Evolutionary conservation across 148 eudicot genomes (phyloP).

Genomic region (Nepenthes mirabilis): DNA sequence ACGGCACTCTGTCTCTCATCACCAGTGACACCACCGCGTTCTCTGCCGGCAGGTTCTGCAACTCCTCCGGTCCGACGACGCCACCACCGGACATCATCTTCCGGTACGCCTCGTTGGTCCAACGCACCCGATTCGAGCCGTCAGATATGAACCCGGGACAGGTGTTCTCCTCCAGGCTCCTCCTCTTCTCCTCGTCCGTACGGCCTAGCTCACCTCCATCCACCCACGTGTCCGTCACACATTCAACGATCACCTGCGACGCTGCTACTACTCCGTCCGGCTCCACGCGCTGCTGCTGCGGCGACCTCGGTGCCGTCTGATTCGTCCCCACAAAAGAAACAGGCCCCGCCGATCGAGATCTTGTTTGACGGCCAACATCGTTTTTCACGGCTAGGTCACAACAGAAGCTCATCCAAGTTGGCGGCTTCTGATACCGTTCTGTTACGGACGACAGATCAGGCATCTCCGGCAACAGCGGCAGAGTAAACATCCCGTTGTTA

Average conservation of each 20-base stretch:
- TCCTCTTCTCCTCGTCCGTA: slow-evolving; percentile 38
- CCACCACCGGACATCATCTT: slow-evolving; percentile 24
- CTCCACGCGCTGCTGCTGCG: neutral
- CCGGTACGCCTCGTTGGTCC: slow-evolving; percentile 52
- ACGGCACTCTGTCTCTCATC: slow-evolving; percentile 26
- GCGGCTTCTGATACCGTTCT: neutral
- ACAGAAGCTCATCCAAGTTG: slow-evolving; percentile 24
- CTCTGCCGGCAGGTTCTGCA: neutral
- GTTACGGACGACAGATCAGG: slow-evolving; percentile 27
- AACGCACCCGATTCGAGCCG: slow-evolving; percentile 34
- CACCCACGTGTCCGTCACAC: slow-evolving; percentile 68
- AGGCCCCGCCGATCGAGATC: too few species aligned
- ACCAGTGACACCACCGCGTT: slow-evolving; percentile 33
- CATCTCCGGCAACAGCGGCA: slow-evolving; percentile 54
- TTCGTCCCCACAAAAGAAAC: neutral
- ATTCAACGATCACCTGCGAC: slow-evolving; percentile 48
- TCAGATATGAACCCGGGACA: slow-evolving; percentile 87
- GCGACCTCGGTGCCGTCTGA: neutral
- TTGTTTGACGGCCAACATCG: neutral
- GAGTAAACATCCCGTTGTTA: slow-evolving; percentile 20
- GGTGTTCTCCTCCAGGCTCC: slow-evolving; percentile 41
- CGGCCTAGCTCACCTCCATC: slow-evolving; percentile 17
- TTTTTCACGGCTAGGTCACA: neutral
- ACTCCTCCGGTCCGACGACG: neutral
- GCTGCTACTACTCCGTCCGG: neutral